phyloP scores from a whole-genome alignment of 2,329 filamentous ascomycete species.

The Penicillium sp. region DNA sequence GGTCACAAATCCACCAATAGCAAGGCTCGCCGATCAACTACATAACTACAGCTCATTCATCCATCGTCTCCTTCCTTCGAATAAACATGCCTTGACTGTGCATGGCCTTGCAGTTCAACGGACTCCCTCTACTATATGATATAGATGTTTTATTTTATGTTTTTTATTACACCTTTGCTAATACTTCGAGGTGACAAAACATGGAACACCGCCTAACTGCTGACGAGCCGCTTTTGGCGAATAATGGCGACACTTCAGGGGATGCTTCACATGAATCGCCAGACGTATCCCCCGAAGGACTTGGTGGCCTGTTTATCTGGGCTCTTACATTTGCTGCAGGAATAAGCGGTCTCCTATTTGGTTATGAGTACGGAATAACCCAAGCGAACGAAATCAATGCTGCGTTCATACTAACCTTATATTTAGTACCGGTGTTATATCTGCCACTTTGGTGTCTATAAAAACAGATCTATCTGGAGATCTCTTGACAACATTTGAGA shows the following conservation, averaged over 20 bases:
- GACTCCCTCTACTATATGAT: not conserved
- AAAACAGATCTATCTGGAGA: slow-evolving; percentile 50
- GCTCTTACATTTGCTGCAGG: slow-evolving; percentile 55
- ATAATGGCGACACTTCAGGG: not conserved
- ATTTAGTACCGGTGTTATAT: slow-evolving; percentile 57
- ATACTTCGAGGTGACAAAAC: not conserved
- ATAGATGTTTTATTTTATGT: not conserved
- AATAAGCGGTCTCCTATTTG: slow-evolving; percentile 57
- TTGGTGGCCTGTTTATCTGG: slow-evolving; percentile 50
- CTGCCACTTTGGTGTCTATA: slow-evolving; percentile 56
- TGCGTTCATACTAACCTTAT: not conserved
- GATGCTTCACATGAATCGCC: not conserved
- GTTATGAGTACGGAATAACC: slow-evolving; percentile 50
- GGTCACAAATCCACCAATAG: not conserved
- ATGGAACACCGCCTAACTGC: slow-evolving; percentile 7
- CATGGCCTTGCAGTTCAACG: not conserved
- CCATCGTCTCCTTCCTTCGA: not conserved
- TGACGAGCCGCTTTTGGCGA: slow-evolving; percentile 12
- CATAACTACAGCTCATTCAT: not conserved
- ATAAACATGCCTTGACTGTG: not conserved
- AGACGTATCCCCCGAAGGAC: slow-evolving; percentile 10
- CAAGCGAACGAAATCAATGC: not conserved
- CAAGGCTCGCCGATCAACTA: not conserved
- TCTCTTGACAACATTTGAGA: slow-evolving; percentile 51
- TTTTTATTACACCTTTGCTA: not conserved